Evolutionary conservation across 495 filamentous ascomycete species (phyloP).

Genomic region (Penicillium samsonianum): DNA sequence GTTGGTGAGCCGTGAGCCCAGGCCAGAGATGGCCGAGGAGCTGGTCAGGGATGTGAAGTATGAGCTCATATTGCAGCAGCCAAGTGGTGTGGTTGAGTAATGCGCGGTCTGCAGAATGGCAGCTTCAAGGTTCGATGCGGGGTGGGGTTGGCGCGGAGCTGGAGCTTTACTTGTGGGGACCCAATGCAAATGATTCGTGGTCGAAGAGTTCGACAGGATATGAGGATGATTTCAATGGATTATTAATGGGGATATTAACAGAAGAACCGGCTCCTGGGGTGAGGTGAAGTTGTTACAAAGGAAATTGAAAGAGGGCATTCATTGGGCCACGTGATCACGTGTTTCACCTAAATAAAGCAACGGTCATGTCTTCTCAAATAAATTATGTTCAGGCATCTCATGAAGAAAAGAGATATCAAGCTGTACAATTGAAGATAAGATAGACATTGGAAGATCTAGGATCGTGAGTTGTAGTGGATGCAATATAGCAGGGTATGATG

Average conservation of each 20-base stretch:
- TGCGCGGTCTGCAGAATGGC: slow-evolving; percentile 11
- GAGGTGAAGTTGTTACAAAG: slow-evolving; percentile 4
- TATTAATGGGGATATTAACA: slow-evolving; percentile 11
- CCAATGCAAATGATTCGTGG: neutral
- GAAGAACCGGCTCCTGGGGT: slow-evolving; percentile 29
- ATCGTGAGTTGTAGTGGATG: slow-evolving; percentile 30
- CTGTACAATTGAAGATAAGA: slow-evolving; percentile 3
- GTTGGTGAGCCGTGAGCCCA: slow-evolving; percentile 76
- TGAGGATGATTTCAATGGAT: neutral
- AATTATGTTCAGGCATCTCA: neutral
- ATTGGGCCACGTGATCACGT: slow-evolving; percentile 23
- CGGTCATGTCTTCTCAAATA: neutral
- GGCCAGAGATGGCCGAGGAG: slow-evolving; percentile 69
- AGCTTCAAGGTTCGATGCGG: slow-evolving; percentile 28
- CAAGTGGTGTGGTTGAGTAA: neutral
- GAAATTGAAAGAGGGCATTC: slow-evolving; percentile 7
- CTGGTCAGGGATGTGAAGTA: slow-evolving; percentile 70
- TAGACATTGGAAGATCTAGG: slow-evolving; percentile 18
- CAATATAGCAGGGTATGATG: slow-evolving; percentile 42
- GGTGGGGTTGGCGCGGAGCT: slow-evolving; percentile 24
- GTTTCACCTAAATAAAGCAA: slow-evolving; percentile 1
- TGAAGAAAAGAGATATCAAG: neutral
- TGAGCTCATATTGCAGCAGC: slow-evolving; percentile 60
- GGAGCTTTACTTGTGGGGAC: slow-evolving; percentile 22
- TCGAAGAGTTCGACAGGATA: neutral